phyloP scores from a whole-genome alignment of 2,329 filamentous ascomycete species.

The Ceratocystis cacaofunesta region DNA sequence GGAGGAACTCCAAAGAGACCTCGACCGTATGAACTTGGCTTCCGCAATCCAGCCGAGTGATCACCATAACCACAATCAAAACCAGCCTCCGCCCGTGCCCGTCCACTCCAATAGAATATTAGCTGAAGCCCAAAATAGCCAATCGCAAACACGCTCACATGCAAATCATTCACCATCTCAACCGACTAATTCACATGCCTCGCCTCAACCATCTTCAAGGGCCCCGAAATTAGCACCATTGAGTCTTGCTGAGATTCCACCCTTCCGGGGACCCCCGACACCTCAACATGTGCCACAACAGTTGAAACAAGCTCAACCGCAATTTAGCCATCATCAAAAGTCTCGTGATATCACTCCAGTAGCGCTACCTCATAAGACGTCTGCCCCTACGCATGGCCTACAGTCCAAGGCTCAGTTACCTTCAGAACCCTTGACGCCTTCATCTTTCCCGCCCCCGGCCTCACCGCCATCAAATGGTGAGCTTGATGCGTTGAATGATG shows the following conservation, averaged over 20 bases:
- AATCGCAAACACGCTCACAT: background rate
- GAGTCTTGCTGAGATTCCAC: constrained; percentile 39
- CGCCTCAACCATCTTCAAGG: background rate
- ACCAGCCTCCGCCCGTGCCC: constrained; percentile 11
- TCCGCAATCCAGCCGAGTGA: constrained; percentile 23
- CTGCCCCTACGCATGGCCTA: constrained; percentile 18
- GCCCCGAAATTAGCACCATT: constrained; percentile 27
- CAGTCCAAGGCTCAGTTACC: constrained; percentile 24
- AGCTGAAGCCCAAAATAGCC: constrained; percentile 1
- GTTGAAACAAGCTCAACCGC: constrained; percentile 18
- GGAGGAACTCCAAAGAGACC: constrained; percentile 48
- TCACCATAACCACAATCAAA: background rate
- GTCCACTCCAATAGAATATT: constrained; percentile 10
- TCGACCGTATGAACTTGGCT: constrained; percentile 40
- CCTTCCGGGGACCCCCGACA: constrained; percentile 31
- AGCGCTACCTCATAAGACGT: constrained; percentile 11
- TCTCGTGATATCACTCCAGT: constrained; percentile 19
- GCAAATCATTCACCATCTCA: background rate
- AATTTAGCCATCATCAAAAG: constrained; percentile 9
- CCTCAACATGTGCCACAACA: constrained; percentile 18
- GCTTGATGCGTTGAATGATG: constrained; percentile 74
- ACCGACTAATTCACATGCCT: background rate
- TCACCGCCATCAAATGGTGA: constrained; percentile 49
- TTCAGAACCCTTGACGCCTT: constrained; percentile 26
- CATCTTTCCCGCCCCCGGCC: constrained; percentile 41